Evolutionary conservation across 2,329 filamentous ascomycete genomes (phyloP).

Genomic region (Diaporthe citriasiana): DNA sequence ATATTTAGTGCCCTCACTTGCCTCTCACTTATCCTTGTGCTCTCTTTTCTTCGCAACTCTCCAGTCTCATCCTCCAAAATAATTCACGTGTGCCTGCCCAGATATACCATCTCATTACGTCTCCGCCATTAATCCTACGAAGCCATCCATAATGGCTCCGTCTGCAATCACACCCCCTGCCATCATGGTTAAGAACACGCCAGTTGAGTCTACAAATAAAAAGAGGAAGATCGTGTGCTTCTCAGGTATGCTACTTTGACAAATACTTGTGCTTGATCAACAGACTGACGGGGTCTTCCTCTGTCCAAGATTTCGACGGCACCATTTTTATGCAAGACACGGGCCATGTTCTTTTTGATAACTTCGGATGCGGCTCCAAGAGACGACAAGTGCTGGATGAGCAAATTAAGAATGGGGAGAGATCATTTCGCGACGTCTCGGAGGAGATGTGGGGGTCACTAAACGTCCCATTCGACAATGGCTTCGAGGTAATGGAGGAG

Average conservation of each 20-base stretch:
- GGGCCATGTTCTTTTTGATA: constrained; percentile 77
- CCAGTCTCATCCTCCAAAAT: background rate
- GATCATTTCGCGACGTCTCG: constrained; percentile 78
- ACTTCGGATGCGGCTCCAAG: constrained; percentile 72
- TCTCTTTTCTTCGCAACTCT: background rate
- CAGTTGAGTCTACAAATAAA: constrained; percentile 51
- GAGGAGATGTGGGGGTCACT: constrained; percentile 80
- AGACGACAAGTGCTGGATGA: constrained; percentile 70
- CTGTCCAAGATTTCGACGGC: constrained; percentile 73
- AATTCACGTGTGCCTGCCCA: background rate
- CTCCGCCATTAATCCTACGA: background rate
- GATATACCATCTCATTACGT: too few species aligned
- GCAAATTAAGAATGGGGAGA: constrained; percentile 75
- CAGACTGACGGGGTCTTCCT: background rate
- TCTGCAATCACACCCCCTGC: constrained; percentile 53
- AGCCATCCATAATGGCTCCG: constrained; percentile 53
- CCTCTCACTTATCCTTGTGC: background rate
- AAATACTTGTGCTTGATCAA: background rate
- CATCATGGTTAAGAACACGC: constrained; percentile 49
- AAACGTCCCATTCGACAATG: constrained; percentile 76
- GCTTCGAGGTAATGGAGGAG: constrained; percentile 74
- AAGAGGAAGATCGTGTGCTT: constrained; percentile 72
- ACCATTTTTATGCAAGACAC: constrained; percentile 81
- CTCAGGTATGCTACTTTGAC: constrained; percentile 59
- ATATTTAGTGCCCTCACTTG: constrained; percentile 20